Percentiles rank a stretch among this genome's conserved stretches.
Evolutionary conservation across 2,329 filamentous ascomycete genomes (phyloP).

Genomic region (Trichophyton simii): DNA sequence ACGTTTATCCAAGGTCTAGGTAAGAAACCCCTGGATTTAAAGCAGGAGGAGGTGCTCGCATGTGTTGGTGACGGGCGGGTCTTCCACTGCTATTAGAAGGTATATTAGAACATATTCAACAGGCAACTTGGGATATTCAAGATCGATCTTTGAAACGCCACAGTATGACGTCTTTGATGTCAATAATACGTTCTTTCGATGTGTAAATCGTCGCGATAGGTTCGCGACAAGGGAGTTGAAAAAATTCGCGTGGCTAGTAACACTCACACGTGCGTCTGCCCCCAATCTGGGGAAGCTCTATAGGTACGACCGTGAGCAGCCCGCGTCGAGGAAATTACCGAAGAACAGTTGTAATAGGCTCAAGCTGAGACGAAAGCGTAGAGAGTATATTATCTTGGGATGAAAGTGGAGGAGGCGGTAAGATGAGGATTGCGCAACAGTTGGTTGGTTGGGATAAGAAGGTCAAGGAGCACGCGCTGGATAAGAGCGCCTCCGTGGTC

Average conservation of each 20-base stretch:
- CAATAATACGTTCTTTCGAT: background rate
- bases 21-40: constrained; percentile 6
- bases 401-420: background rate
- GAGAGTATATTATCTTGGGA: background rate
- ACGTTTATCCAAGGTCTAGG: constrained; percentile 6
- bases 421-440: background rate
- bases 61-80: constrained; percentile 1
- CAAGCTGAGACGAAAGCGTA: background rate
- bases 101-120: background rate
- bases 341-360: background rate
- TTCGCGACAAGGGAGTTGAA: background rate
- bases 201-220: background rate
- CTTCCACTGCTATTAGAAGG: background rate
- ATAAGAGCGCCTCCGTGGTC: background rate
- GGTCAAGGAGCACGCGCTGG: background rate
- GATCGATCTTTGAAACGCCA: background rate
- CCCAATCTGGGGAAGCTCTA: background rate
- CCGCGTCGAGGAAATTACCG: background rate
- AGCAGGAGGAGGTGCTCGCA: background rate
- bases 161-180: constrained; percentile 1
- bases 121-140: background rate
- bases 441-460: background rate
- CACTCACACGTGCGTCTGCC: background rate
- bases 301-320: background rate
- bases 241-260: constrained; percentile 3